phyloP scores from a whole-genome alignment of 2,329 filamentous ascomycete genomes.

The Phaeosphaeria sp. region DNA sequence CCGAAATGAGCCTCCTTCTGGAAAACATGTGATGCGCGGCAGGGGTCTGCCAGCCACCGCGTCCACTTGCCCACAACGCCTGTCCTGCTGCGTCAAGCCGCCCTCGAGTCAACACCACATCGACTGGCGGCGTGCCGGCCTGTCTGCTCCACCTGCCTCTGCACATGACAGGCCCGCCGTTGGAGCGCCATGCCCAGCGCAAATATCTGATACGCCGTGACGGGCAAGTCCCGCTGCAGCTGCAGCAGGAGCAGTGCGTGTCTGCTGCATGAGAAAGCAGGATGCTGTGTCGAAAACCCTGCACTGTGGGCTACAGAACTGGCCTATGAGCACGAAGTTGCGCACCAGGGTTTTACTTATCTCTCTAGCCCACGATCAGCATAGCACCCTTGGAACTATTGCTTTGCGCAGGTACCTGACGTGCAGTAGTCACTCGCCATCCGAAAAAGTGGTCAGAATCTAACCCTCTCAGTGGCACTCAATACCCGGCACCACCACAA shows the following conservation, averaged over 20 bases:
- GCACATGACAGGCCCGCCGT: constrained; percentile 6
- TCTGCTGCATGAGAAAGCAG: constrained; percentile 21
- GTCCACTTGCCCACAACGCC: background rate
- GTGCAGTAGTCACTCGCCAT: constrained; percentile 10
- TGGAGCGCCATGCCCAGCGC: constrained; percentile 17
- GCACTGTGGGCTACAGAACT: constrained; percentile 11
- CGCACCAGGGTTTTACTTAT: constrained; percentile 9
- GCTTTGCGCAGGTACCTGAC: constrained; percentile 19
- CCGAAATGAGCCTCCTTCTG: background rate
- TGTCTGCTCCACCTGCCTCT: background rate
- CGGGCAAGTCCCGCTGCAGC: constrained; percentile 21
- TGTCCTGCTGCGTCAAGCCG: background rate
- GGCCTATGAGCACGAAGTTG: constrained; percentile 10
- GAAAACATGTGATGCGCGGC: background rate
- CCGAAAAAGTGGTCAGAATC: background rate
- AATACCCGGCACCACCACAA: background rate
- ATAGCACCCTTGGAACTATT: constrained; percentile 3
- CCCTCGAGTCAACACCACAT: background rate
- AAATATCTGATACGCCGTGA: constrained; percentile 17
- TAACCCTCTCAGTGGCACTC: background rate
- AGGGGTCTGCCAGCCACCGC: background rate
- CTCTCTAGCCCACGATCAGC: constrained; percentile 7
- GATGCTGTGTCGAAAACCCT: constrained; percentile 19
- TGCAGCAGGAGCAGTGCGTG: constrained; percentile 17
- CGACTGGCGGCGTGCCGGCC: background rate